These are phyloP conservation scores for Mycena haematopus DNA, from an alignment of 768 basidiomycete species.

Conservation along the genomic window DNA sequence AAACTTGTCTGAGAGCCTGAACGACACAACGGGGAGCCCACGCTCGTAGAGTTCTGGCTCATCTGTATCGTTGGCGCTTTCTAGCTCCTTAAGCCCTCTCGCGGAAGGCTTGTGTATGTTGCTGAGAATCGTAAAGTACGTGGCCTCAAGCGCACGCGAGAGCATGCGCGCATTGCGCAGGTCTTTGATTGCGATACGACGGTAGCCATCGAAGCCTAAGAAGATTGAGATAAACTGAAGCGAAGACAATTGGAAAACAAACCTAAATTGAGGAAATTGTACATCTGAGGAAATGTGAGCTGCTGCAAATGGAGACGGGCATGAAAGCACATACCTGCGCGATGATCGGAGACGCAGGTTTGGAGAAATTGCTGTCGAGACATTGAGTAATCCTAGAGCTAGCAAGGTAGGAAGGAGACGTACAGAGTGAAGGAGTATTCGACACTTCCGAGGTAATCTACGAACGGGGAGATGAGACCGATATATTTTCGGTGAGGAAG, in stretches of 20 bases:
- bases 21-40: constrained; percentile 69
- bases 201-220: constrained; percentile 61
- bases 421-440: constrained; percentile 67
- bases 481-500: constrained; percentile 9
- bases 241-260: not conserved
- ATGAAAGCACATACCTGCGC: constrained; percentile 35
- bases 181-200: constrained; percentile 47
- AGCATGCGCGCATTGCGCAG: constrained; percentile 63
- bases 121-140: constrained; percentile 57
- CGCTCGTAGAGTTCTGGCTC: constrained; percentile 54
- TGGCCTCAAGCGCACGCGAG: constrained; percentile 60
- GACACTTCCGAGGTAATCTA: constrained; percentile 61
- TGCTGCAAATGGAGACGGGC: not conserved
- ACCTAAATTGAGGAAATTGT: constrained; percentile 60
- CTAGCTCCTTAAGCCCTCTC: constrained; percentile 25
- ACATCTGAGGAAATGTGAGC: constrained; percentile 44
- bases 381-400: not conserved
- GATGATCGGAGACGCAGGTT: constrained; percentile 62
- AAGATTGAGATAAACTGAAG: not conserved
- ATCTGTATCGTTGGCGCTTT: constrained; percentile 41
- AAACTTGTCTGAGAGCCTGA: constrained; percentile 61
- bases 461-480: constrained; percentile 8
- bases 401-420: constrained; percentile 13
- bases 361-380: constrained; percentile 55
- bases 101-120: constrained; percentile 54